Evolutionary conservation across 2,329 filamentous ascomycete species (phyloP).

Genomic region (Lecanoromycetidae sp.): DNA sequence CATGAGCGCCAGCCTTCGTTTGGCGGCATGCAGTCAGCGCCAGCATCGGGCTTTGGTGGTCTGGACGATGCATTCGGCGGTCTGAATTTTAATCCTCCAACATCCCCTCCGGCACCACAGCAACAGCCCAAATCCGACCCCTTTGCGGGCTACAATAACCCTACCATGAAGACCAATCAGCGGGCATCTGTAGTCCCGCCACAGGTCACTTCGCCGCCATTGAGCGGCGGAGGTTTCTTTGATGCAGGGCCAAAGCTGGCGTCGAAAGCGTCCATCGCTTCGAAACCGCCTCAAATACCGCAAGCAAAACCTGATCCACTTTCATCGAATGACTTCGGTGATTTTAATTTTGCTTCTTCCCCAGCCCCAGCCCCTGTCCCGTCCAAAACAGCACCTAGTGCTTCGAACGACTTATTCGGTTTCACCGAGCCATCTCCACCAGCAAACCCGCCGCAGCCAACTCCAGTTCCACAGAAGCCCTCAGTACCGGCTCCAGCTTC

Average conservation of each 20-base stretch:
- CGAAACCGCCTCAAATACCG: slow-evolving; percentile 33
- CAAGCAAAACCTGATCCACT: slow-evolving; percentile 42
- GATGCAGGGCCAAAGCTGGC: slow-evolving; percentile 55
- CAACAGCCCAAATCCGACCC: slow-evolving; percentile 44
- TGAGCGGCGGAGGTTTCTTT: slow-evolving; percentile 72
- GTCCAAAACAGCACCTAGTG: slow-evolving; percentile 38
- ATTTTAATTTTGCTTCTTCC: slow-evolving; percentile 58
- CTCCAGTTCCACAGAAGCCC: slow-evolving; percentile 25
- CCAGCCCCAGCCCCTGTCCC: slow-evolving; percentile 37
- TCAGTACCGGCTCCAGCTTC: slow-evolving; percentile 20
- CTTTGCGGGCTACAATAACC: slow-evolving; percentile 50
- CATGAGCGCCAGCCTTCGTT: slow-evolving; percentile 54
- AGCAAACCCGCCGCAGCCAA: too few relatives aligned
- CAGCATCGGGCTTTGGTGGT: slow-evolving; percentile 42
- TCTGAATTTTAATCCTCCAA: slow-evolving; percentile 47
- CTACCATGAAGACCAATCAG: slow-evolving; percentile 38
- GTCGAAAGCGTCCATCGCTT: slow-evolving; percentile 25
- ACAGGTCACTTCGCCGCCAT: slow-evolving; percentile 37
- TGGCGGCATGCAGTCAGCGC: slow-evolving; percentile 52
- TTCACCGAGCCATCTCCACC: slow-evolving; percentile 43
- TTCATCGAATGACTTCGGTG: slow-evolving; percentile 43
- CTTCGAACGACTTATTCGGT: slow-evolving; percentile 72
- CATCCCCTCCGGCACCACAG: slow-evolving; percentile 33
- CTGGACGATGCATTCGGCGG: slow-evolving; percentile 72
- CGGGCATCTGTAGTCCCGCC: slow-evolving; percentile 34